Evolutionary conservation across 257 asterid genomes (phyloP), one percentile per base, ranked within the genome.

Genomic region (Thymus quinquecostatus): DNA sequence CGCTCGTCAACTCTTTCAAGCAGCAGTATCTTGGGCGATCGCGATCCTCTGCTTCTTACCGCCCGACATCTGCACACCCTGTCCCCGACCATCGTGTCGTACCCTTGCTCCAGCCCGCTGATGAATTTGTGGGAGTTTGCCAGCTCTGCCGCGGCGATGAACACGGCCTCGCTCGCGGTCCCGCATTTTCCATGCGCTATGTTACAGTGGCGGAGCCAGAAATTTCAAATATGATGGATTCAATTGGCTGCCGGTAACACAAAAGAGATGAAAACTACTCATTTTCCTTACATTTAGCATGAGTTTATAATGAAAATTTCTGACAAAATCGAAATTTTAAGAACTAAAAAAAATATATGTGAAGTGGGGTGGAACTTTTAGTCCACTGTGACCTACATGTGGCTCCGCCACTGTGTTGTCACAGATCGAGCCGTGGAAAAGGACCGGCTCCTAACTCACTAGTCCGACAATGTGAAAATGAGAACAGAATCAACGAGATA

Each of bases 91-190:
- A 77, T 61, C 1, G 94, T 89, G 40, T 85, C 92, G 1, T 85
- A 87, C 4, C 96, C 96, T 88, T 87, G 79, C 75, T 82, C 85
- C 68, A 89, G 34, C 11, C 89, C 91, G 43, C 88, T 77, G 73
- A 89, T 89, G 93, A 89, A 89, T 28, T 60, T 66, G 82, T 87
- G 96, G 4, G 96, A 92, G 57, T 89, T 89, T 44, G 96, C 96
- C 50, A 82, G 80, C 83, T 87, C 81, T 0, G 95, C 81, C 3
- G 95, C 96, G 10, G 87, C 83, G 45, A 78, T 68, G 60, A 89
- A 68, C 75, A 87, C 96, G 0, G 85, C 88, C 74, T 89, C 96
- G 0, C 82, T 80, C 4, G 87, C 89, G 14, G 70, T 64, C 14
- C 84, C 92, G 41, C 77, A 86, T 69, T 87, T 87, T 1, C 96